Evolutionary conservation across 345 rosid genomes (phyloP).

Genomic region (Eutrema heterophyllum): DNA sequence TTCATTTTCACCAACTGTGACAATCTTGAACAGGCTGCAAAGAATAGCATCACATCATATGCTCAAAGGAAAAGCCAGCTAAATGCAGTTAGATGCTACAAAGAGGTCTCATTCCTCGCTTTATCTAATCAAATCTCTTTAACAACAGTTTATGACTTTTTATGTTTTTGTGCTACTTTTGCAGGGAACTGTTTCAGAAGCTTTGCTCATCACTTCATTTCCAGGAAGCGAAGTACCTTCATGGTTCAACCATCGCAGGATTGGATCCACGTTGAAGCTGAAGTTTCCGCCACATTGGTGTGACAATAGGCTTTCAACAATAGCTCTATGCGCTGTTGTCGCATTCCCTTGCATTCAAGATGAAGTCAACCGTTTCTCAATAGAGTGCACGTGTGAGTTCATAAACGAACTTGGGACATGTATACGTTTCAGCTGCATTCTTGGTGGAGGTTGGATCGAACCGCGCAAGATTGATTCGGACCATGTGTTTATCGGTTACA

Average conservation of each 20-base stretch:
- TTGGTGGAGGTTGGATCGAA: slow-evolving; percentile 16
- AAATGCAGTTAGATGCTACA: not conserved
- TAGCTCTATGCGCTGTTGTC: slow-evolving; percentile 20
- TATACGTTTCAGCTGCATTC: not conserved
- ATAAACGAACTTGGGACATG: not conserved
- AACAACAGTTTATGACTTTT: not conserved
- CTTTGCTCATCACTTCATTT: slow-evolving; percentile 10
- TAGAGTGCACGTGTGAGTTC: slow-evolving; percentile 23
- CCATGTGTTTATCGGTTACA: slow-evolving; percentile 29
- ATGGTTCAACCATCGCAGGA: slow-evolving; percentile 8
- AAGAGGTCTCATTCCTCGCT: slow-evolving; percentile 6
- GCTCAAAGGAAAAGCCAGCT: slow-evolving; percentile 17
- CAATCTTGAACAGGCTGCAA: slow-evolving; percentile 12
- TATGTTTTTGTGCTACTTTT: not conserved
- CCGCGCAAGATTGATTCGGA: slow-evolving; percentile 15
- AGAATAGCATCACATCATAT: slow-evolving; percentile 9
- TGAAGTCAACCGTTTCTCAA: not conserved
- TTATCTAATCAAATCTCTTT: not conserved
- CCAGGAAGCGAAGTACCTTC: slow-evolving; percentile 27
- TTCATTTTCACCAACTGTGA: slow-evolving; percentile 22
- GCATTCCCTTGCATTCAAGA: not conserved
- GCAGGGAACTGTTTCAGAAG: slow-evolving; percentile 6
- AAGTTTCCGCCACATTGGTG: slow-evolving; percentile 14
- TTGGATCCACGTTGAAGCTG: not conserved
- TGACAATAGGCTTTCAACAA: slow-evolving; percentile 11